Evolutionary conservation across 176 grass and related monocot species (phyloP), one percentile per base, ranked within the genome.

Genomic region (Elymus sibiricus): DNA sequence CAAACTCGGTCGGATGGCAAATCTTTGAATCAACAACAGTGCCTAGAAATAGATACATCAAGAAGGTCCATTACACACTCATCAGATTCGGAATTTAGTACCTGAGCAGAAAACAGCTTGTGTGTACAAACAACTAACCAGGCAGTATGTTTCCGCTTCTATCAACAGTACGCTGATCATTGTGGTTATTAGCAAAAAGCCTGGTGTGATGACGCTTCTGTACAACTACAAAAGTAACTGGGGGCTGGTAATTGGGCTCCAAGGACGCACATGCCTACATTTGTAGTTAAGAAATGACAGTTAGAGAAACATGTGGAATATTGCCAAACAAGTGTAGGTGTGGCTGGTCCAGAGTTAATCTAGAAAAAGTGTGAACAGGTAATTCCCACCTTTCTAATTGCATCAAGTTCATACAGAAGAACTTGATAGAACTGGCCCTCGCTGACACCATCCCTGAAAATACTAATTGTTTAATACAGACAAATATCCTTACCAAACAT

Each of bases 341-440:
- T 74, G 70, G 3, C 40, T 74, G 42, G 24, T 49, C 25, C 17
- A 13, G n/a, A 29, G 42, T 74, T 29, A 26, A 25, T 49, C 12
- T 71, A 24, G 6, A 76, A 31, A 2, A 77, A 72, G 62, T 65
- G 19, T n/a, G 29, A 38, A 26, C 5, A 78, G 77, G 11, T 64
- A 77, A 47, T 24, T 64, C 11, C 11, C 86, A 99, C 97, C 92
- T 99, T 99, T 88, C 97, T 87, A 78, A 99, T 99, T 49, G 97
- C 94, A 87, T 93, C 92, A 31, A 99, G 92, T 87, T 97, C 97
- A 90, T 92, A 94, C 68, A 99, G 37, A 62, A 99, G 86, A 83
- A 99, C 97, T 88, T 99, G 97, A 79, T 99, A 99, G 77, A 97
- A 99, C 80, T 99, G 97, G 1, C 92, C 94, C 85, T 97, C 97